A percentile compares a stretch with the other conserved stretches of the same genome.
Conservation (phyloP, 805 yeast genomes). For the Jamesozyma piceae region DNA sequence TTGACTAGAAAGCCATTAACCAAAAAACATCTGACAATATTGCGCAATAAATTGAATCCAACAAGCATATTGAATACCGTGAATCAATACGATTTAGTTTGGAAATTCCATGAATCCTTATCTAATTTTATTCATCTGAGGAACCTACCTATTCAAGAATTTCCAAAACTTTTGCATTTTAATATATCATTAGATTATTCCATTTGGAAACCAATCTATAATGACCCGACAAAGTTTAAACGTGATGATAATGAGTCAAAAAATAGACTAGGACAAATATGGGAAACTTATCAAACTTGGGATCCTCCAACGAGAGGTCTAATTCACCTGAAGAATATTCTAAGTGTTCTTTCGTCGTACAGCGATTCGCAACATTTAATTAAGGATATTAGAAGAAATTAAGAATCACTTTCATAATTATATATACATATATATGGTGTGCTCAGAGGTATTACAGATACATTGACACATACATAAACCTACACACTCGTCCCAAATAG, state of each 20-base stretch:
- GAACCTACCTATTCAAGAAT: constrained; percentile 24
- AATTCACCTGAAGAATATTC: constrained; percentile 21
- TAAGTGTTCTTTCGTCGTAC: constrained; percentile 26
- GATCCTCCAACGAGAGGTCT: constrained; percentile 29
- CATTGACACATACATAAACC: not conserved
- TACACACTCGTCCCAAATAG: not conserved
- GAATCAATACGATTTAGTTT: constrained; percentile 34
- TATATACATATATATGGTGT: not conserved
- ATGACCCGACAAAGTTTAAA: constrained; percentile 10
- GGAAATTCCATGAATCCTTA: constrained; percentile 36
- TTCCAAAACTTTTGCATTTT: constrained; percentile 10
- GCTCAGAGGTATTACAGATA: not conserved
- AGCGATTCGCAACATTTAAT: constrained; percentile 16
- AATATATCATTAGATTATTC: constrained; percentile 11
- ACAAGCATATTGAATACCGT: constrained; percentile 24
- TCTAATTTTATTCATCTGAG: constrained; percentile 28
- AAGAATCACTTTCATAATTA: not conserved
- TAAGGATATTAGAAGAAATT: constrained; percentile 8
- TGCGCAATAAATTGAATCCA: constrained; percentile 15
- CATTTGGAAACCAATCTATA: constrained; percentile 8
- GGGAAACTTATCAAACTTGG: constrained; percentile 26
- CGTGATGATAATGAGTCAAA: constrained; percentile 18
- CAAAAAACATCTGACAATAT: constrained; percentile 12
- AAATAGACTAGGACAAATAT: constrained; percentile 17
- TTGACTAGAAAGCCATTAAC: constrained; percentile 19